Evolutionary conservation across 441 rosid species (phyloP).

Genomic region (Jatropha multifida): DNA sequence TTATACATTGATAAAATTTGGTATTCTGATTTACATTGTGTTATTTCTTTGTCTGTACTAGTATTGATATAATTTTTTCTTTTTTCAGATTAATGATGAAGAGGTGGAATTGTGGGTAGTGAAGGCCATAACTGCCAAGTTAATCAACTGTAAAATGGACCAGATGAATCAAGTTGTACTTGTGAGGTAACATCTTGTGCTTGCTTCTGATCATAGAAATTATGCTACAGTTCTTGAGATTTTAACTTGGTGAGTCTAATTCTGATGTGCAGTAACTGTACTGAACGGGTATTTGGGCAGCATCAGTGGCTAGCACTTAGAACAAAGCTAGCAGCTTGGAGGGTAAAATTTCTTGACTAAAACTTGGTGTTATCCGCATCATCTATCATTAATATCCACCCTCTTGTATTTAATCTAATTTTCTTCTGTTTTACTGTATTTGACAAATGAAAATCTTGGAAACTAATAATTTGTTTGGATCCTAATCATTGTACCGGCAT

Average conservation of each 20-base stretch:
- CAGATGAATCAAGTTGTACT: slow-evolving; percentile 88
- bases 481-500: background rate
- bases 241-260: background rate
- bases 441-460: background rate
- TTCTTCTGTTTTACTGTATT: too few species aligned
- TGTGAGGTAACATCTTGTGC: slow-evolving; percentile 52
- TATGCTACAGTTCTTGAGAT: background rate
- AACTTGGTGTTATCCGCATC: background rate
- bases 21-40: background rate
- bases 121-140: slow-evolving; percentile 79
- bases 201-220: background rate
- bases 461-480: background rate
- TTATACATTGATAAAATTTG: slow-evolving; percentile 10
- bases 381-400: background rate
- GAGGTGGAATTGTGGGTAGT: slow-evolving; percentile 97
- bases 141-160: slow-evolving; percentile 89
- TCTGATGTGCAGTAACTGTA: slow-evolving; percentile 55
- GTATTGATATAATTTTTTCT: slow-evolving; percentile 13
- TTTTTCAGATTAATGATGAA: slow-evolving; percentile 60
- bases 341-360: slow-evolving; percentile 47
- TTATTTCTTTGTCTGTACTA: slow-evolving; percentile 13
- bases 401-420: background rate
- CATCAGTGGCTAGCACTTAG: slow-evolving; percentile 82
- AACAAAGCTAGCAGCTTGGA: slow-evolving; percentile 74
- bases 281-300: slow-evolving; percentile 73